Base-by-base conservation (phyloP, 306 rosid species). In the Crotalaria pallida region DNA sequence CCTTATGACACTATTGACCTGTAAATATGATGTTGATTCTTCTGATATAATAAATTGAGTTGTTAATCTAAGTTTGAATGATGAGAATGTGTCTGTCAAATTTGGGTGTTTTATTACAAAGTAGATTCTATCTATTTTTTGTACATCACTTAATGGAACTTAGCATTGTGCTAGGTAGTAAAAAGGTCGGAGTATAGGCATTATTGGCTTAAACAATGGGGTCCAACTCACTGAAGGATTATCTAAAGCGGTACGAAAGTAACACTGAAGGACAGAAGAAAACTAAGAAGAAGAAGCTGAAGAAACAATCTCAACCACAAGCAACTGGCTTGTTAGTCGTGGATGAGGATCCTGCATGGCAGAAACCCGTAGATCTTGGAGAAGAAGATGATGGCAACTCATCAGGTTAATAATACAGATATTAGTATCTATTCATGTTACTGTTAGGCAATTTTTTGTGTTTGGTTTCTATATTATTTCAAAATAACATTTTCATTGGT, bases 341-440 rank as follows among this genome's bases (percentile, higher is more conserved):
- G 58, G 92, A 93, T 60, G 88, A 88, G 77, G 98, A 93, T 29
- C 98, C 97, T n/a, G 63, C 81, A 22, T 93, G 95, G 97, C 92
- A 85, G 79, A 93, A 88, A 67, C 92, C 94, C 9, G 34, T 93
- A n/a, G 82, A 82, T 55, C 58, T 85, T 40, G 87, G 50, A 71
- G 96, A 83, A 76, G 96, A 90, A 65, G 79, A 81, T 2, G 81
- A 71, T 10, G 76, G 71, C 3, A 71, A 83, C 45, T 80, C 89
- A 1, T 79, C 87, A 6, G 89, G 93, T 89, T 58, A 64, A 55
- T 57, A 21, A 52, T 23, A 10, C 48, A n/a, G 49, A 24, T 12
- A 24, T 17, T 43, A 16, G 51, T 78, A 58, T 44, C 22, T 16
- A 2, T 22, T 62, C 26, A 10, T 48, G 7, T 74, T 17, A 13